Evolutionary conservation across 805 yeast species (phyloP).

Genomic region (Brettanomyces sp.): DNA sequence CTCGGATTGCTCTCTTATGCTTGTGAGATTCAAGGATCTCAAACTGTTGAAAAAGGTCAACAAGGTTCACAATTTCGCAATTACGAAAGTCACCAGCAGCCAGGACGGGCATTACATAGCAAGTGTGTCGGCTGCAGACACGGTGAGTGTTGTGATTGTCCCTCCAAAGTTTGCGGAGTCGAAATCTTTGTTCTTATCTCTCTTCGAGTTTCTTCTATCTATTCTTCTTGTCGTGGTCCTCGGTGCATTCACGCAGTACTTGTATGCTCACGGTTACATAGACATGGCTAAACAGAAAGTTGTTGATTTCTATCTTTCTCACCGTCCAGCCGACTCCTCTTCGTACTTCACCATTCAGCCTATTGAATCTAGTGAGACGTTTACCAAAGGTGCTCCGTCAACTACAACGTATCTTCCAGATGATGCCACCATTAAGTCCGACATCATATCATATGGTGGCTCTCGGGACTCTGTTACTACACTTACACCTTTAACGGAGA

Average conservation of each 20-base stretch:
- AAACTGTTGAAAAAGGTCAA: constrained; percentile 39
- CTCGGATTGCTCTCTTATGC: constrained; percentile 55
- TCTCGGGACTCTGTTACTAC: not conserved
- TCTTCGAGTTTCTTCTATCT: constrained; percentile 19
- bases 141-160: constrained; percentile 52
- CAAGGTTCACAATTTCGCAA: constrained; percentile 68
- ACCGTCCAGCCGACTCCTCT: constrained; percentile 23
- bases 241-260: constrained; percentile 19
- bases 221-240: constrained; percentile 16
- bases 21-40: constrained; percentile 46
- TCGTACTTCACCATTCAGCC: constrained; percentile 26
- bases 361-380: constrained; percentile 8
- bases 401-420: constrained; percentile 4
- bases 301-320: constrained; percentile 14
- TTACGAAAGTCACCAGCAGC: constrained; percentile 63
- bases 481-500: not conserved
- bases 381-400: constrained; percentile 3
- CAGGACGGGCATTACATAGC: constrained; percentile 61
- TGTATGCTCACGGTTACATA: constrained; percentile 21
- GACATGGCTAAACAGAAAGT: constrained; percentile 13
- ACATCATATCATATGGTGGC: not conserved
- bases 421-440: constrained; percentile 3
- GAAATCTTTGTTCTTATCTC: constrained; percentile 23
- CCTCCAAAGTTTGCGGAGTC: constrained; percentile 41
- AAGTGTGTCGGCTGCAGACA: constrained; percentile 68